Evolutionary conservation across 345 rosid genomes (phyloP), one percentile per base, ranked within the genome.

Genomic region (Ailanthus altissimus): DNA sequence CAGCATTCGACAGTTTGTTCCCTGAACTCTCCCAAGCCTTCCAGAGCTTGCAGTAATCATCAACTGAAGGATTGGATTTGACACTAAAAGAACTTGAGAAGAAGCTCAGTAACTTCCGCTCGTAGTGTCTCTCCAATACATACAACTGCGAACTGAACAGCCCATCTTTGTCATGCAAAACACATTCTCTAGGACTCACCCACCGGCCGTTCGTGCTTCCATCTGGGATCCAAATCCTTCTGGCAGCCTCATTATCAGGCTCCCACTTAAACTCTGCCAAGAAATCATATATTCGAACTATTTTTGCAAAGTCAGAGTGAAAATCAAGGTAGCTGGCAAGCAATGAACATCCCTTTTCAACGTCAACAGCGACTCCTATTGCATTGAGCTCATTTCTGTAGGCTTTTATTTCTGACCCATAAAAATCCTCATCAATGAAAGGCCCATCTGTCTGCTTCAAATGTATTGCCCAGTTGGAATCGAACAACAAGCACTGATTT

Each of bases 1-100:
- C 86, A 0, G 64, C 79, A 11, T 76, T 32, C 2, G 91, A 81
- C 86, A 91, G 68, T 16, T 21, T 51, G 2, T 67, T 56, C 50
- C 64, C 75, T 3, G 80, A 84, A 28, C 42, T 67, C 82, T 88
- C 97, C 97, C 93, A 91, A n/a, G 14, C 77, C 82, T 87, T 84
- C 97, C 98, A 91, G 63, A 93, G 86, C 26, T 70, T 80, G 72
- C 87, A 86, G 80, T 87, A 90, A 72, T 93, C 90, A 36, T 84
- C 86, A 61, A 84, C 26, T 0, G 87, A 84, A 6, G 97, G 97
- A 59, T 62, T 79, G 8, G 64, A 25, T 76, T 77, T 84, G 45
- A 90, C 93, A 8, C 36, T 47, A 58, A 87, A 86, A 2, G 81
- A 84, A 50, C 77, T 70, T 2, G 81, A 75, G 76, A 93, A 89